Conservation (phyloP, 1,139 yeast genomes). For the Pichia terricola region DNA sequence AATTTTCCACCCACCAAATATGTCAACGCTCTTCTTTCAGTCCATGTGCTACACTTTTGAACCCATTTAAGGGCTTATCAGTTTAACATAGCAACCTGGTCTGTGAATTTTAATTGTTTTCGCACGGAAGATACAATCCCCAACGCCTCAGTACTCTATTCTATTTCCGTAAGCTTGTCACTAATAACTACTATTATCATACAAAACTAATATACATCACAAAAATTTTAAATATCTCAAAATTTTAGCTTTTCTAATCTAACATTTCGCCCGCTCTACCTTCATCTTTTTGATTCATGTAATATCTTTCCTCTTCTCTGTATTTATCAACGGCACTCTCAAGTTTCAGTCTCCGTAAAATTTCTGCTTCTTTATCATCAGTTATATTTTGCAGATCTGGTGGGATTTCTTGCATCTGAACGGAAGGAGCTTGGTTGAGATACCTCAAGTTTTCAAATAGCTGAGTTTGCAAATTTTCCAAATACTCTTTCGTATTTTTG, state of each 20-base stretch:
- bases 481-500: constrained; percentile 72
- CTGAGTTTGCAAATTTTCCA: constrained; percentile 70
- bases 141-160: too few species aligned
- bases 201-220: background rate
- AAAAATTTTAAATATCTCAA: too few species aligned
- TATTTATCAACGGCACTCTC: constrained; percentile 35
- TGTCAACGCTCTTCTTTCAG: too few species aligned
- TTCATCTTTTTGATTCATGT: constrained; percentile 31
- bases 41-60: too few species aligned
- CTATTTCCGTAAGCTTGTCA: too few species aligned
- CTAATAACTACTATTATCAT: too few species aligned
- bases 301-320: constrained; percentile 30
- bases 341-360: constrained; percentile 40
- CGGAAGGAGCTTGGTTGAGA: constrained; percentile 88
- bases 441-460: constrained; percentile 75
- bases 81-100: too few species aligned
- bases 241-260: constrained; percentile 9
- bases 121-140: too few species aligned
- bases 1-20: too few species aligned
- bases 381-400: constrained; percentile 69
- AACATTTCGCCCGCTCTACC: constrained; percentile 27
- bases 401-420: constrained; percentile 82
- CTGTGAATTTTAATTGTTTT: too few species aligned
- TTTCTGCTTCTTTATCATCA: constrained; percentile 45
- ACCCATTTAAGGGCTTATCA: too few species aligned